A percentile compares a stretch with the other conserved stretches of the same genome.
Evolutionary conservation across 176 grass and related monocot species (phyloP).

Genomic region (Otatea glauca): DNA sequence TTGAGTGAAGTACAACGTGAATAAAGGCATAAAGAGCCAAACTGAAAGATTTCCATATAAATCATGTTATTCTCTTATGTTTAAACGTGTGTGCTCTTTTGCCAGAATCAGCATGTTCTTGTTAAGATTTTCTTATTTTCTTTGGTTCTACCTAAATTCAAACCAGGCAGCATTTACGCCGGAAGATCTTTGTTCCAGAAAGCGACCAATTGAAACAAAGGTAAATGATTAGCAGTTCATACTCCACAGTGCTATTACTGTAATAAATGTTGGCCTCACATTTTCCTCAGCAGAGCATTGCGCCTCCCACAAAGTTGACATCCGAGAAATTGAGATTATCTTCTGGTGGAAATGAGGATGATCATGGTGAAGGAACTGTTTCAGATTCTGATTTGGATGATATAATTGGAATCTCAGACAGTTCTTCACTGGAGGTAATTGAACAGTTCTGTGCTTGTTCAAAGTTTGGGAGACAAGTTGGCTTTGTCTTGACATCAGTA

Average conservation of each 20-base stretch:
- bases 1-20: not conserved
- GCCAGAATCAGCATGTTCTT: conserved; percentile 3
- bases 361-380: conserved; percentile 58
- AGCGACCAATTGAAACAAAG: conserved; percentile 64
- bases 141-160: conserved; percentile 36
- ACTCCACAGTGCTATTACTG: conserved; percentile 29
- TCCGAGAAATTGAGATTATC: conserved; percentile 66
- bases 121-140: conserved; percentile 31
- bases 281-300: conserved; percentile 56
- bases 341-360: conserved; percentile 57
- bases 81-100: not conserved
- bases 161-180: conserved; percentile 85
- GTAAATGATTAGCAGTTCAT: conserved; percentile 50
- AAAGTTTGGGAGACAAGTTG: conserved; percentile 25
- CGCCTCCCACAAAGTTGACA: conserved; percentile 47
- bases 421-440: conserved; percentile 71
- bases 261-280: conserved; percentile 45
- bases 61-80: not conserved
- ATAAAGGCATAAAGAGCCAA: not conserved
- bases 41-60: not conserved
- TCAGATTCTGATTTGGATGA: conserved; percentile 84
- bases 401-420: conserved; percentile 81
- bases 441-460: conserved; percentile 26
- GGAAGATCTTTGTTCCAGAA: conserved; percentile 87
- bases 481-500: conserved; percentile 38